Evolutionary conservation across 1,284 basidiomycete genomes (phyloP).

Genomic region (Irpex sp.): DNA sequence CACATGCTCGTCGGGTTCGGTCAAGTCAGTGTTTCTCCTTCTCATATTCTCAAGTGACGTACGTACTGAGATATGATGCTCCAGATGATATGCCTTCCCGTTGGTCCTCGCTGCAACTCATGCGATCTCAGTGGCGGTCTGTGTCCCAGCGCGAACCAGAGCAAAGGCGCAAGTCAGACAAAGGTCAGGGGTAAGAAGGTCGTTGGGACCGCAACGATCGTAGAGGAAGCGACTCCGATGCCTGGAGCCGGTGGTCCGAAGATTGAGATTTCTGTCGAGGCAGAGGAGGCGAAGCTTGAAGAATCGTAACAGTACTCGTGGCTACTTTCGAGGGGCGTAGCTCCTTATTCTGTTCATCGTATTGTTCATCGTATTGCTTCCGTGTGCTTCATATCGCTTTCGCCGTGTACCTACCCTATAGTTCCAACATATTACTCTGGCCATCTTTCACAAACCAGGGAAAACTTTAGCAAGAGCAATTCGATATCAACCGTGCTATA

Average conservation of each 20-base stretch:
- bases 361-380: neutral
- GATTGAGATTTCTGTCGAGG: constrained; percentile 36
- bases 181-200: constrained; percentile 12
- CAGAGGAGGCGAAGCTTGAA: constrained; percentile 14
- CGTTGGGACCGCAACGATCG: neutral
- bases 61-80: neutral
- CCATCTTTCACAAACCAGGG: too few species aligned
- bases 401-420: neutral
- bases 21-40: constrained; percentile 50
- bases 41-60: neutral
- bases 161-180: constrained; percentile 24
- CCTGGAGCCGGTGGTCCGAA: constrained; percentile 27
- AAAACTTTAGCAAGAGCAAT: neutral
- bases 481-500: neutral
- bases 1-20: constrained; percentile 91
- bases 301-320: neutral
- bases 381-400: neutral
- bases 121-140: constrained; percentile 60
- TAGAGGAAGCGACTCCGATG: neutral
- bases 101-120: constrained; percentile 79
- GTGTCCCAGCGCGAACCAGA: constrained; percentile 53
- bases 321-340: too few species aligned
- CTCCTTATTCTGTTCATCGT: neutral
- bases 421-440: neutral
- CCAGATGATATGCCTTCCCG: constrained; percentile 78